Evolutionary conservation across 371 early-diverging fungal genomes (phyloP).

Genomic region (Vairimorpha apis): DNA sequence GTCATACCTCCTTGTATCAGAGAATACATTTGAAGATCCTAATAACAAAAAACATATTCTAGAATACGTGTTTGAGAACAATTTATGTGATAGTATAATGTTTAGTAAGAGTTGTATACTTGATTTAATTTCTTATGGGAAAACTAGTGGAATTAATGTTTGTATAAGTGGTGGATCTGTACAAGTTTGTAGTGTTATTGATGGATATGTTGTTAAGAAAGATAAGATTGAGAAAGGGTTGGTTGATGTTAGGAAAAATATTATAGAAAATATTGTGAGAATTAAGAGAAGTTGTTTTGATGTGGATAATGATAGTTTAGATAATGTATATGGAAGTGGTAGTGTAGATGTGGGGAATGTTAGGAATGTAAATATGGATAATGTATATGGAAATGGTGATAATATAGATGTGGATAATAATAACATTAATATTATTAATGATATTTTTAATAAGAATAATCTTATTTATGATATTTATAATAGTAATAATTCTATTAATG

Average conservation of each 20-base stretch:
- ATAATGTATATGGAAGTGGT: neutral
- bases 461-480: neutral
- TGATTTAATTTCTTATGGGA: constrained; percentile 54
- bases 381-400: neutral
- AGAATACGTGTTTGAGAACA: constrained; percentile 42
- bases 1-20: constrained; percentile 37
- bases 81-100: constrained; percentile 34
- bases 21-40: constrained; percentile 41
- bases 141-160: constrained; percentile 42
- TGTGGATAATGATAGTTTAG: neutral
- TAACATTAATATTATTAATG: neutral
- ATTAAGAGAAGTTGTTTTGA: constrained; percentile 6
- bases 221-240: constrained; percentile 38
- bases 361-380: constrained; percentile 5
- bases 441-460: neutral
- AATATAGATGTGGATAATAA: constrained; percentile 6
- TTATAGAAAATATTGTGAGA: constrained; percentile 5
- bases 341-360: constrained; percentile 8
- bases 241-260: constrained; percentile 7
- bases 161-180: constrained; percentile 39
- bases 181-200: constrained; percentile 48
- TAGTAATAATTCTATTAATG: neutral
- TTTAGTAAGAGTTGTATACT: constrained; percentile 52
- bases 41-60: constrained; percentile 30
- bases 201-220: constrained; percentile 42